These are phyloP conservation scores for Termitomyces sp. DNA, from an alignment of 768 basidiomycete species.

Conservation along the genomic window DNA sequence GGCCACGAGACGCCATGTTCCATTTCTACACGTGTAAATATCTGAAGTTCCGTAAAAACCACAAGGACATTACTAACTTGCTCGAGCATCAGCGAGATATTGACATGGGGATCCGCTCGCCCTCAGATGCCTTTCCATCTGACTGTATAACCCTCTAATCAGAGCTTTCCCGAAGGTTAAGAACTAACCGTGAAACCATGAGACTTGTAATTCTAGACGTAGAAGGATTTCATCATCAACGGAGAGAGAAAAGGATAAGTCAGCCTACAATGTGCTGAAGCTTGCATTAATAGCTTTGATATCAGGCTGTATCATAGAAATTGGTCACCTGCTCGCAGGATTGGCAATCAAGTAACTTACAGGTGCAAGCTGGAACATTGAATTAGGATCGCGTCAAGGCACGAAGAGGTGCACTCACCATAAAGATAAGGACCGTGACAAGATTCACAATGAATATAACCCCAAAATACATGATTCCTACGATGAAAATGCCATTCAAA, in stretches of 20 bases:
- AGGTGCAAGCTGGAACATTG: neutral
- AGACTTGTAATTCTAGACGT: constrained; percentile 24
- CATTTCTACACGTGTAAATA: no score
- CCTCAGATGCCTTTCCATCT: neutral
- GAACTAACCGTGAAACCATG: constrained; percentile 35
- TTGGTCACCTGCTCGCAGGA: neutral
- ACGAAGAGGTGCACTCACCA: neutral
- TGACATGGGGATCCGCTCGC: neutral
- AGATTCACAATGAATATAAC: constrained; percentile 3
- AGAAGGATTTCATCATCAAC: neutral
- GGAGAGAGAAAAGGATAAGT: neutral
- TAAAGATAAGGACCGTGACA: constrained; percentile 1
- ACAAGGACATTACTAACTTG: no score
- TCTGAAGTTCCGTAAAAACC: no score
- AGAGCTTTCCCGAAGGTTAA: constrained; percentile 23
- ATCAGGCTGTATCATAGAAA: constrained; percentile 21
- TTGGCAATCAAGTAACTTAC: neutral
- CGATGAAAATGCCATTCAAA: neutral
- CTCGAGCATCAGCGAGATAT: neutral
- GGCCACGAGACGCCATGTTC: no score
- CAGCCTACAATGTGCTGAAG: constrained; percentile 31
- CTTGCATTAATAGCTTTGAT: constrained; percentile 35
- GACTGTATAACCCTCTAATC: neutral
- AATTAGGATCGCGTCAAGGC: neutral
- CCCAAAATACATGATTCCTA: constrained; percentile 3